Evolutionary conservation across 495 filamentous ascomycete species (phyloP).

Genomic region (Monascus purpureus): DNA sequence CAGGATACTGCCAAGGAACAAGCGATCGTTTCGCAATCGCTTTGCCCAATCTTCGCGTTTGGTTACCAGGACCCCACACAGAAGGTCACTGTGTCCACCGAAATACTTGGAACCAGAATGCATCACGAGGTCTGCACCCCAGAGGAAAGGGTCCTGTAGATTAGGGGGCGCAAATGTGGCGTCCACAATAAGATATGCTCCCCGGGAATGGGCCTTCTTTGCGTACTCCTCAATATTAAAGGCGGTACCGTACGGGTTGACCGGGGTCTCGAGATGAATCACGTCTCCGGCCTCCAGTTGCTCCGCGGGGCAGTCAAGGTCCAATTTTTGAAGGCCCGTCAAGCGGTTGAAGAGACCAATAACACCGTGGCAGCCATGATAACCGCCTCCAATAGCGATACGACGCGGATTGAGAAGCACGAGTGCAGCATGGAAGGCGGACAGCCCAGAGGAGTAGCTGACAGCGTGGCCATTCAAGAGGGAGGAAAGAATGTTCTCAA

Average conservation of each 20-base stretch:
- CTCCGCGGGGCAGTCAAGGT: conserved; percentile 42
- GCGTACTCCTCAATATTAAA: conserved; percentile 56
- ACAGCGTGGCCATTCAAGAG: conserved; percentile 55
- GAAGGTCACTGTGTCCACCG: conserved; percentile 82
- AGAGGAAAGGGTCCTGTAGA: conserved; percentile 70
- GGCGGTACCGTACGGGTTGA: conserved; percentile 80
- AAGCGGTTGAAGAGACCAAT: conserved; percentile 56
- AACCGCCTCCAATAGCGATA: conserved; percentile 67
- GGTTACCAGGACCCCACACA: conserved; percentile 70
- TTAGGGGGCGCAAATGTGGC: conserved; percentile 87
- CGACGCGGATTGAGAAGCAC: conserved; percentile 62
- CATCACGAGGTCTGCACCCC: conserved; percentile 74
- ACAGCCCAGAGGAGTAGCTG: conserved; percentile 73
- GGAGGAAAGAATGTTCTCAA: conserved; percentile 64
- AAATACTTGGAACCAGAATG: conserved; percentile 92
- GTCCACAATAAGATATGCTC: conserved; percentile 73
- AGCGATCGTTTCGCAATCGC: conserved; percentile 46
- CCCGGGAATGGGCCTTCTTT: conserved; percentile 51
- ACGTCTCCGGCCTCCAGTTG: conserved; percentile 60
- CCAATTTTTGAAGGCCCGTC: conserved; percentile 51
- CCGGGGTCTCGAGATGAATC: conserved; percentile 80
- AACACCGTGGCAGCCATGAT: conserved; percentile 88
- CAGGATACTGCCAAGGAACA: conserved; percentile 73
- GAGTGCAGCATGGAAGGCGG: conserved; percentile 74
- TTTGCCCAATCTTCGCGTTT: conserved; percentile 40